Percentiles rank a stretch among this genome's conserved stretches.
These are phyloP conservation scores for Didymellaceae sp. DNA, from an alignment of 2,329 filamentous ascomycete genomes.

Conservation along the genomic window DNA sequence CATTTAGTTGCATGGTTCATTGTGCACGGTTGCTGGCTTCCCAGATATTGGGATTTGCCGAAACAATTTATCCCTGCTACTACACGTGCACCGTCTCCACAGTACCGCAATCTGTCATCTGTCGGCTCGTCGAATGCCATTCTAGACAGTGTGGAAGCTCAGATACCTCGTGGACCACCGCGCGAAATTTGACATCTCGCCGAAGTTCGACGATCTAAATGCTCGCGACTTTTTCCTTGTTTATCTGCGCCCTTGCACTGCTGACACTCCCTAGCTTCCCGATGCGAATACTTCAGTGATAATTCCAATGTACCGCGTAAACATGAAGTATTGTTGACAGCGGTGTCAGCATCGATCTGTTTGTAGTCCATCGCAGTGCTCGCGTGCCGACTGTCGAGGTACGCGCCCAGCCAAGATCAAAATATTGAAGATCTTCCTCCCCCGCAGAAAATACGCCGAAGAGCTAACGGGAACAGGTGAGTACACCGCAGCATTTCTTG, in stretches of 20 bases:
- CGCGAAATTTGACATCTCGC: constrained; percentile 5
- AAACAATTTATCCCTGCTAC: constrained; percentile 10
- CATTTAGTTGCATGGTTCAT: constrained; percentile 6
- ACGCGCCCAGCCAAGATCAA: constrained; percentile 9
- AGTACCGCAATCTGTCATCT: constrained; percentile 6
- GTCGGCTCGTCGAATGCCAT: not conserved
- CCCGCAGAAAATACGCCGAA: constrained; percentile 21
- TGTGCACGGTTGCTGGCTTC: not conserved
- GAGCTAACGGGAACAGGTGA: constrained; percentile 11
- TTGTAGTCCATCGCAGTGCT: constrained; percentile 4
- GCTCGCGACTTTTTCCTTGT: constrained; percentile 18
- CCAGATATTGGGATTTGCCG: constrained; percentile 2
- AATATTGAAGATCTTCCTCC: constrained; percentile 23
- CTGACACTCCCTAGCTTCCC: constrained; percentile 14
- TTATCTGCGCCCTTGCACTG: constrained; percentile 22
- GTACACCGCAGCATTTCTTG: constrained; percentile 17
- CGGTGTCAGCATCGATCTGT: not conserved
- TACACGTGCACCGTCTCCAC: constrained; percentile 10
- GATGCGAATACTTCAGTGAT: not conserved
- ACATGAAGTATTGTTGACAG: not conserved
- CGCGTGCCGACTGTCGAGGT: constrained; percentile 9
- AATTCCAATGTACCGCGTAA: not conserved
- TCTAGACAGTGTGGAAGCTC: constrained; percentile 5
- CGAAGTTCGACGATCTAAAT: constrained; percentile 4
- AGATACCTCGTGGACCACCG: not conserved